Base-by-base conservation (phyloP, 441 rosid species). In the Populus hybrid region DNA sequence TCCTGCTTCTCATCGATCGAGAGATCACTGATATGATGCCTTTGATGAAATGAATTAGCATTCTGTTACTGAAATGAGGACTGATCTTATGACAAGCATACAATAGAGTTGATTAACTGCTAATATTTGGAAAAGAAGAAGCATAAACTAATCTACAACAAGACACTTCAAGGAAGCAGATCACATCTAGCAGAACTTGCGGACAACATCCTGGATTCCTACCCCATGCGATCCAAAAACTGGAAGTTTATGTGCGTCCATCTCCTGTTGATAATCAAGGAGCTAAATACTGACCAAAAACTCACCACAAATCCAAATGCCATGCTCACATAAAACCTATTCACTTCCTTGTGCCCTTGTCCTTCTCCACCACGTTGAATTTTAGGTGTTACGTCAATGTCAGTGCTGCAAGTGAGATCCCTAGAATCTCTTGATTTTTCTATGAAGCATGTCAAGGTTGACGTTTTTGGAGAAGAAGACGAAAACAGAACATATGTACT, bases 161-260 rank as follows among this genome's bases (percentile, higher is more conserved):
- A 1, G 10, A n/a, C 24, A 7, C 24, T 20, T n/a, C 64, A n/a
- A n/a, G 64, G 64, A 59, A 59, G 9, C 64, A 59, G 64, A 8
- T 59, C 8, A 59, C n/a, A 7, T 59, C 64, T n/a, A n/a, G 64
- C 45, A 33, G 1, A 68, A 9, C 45, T 68, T 36, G 3, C 9
- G 26, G 4, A 70, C 28, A 21, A 12, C 50, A 42, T 11, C 38
- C 18, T 18, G 20, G 24, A 36, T 2, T 36, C 31, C 3, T 23
- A 2, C 40, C 74, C 64, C 26, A 42, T 9, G 45, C 73, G 28
- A 67, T 82, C 76, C 33, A 84, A 40, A 2, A 28, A 23, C 14
- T 6, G 31, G 69, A 69, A 85, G 53, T 85, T 75, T 31, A 76
- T 71, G 38, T 45, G 0, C 71, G 85, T 80, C 85, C 83, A 86